Percentiles rank a stretch among this genome's conserved stretches.
Conservation (phyloP, 2,329 filamentous ascomycete genomes). For the Ciborinia camelliae region DNA sequence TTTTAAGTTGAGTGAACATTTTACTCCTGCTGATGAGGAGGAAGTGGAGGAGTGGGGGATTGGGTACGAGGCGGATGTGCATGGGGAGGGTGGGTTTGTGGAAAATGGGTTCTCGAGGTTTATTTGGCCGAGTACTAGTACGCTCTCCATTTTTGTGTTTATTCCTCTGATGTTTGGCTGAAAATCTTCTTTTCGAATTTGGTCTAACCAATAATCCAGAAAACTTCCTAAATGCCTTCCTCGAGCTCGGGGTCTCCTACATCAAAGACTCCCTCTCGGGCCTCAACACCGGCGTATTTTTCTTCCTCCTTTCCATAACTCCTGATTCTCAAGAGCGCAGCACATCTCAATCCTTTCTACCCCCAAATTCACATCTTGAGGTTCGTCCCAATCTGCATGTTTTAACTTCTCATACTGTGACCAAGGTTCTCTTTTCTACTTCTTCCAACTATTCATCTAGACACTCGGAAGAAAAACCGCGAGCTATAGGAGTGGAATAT, state of each 20-base stretch:
- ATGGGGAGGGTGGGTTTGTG: conserved; percentile 4
- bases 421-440: neutral
- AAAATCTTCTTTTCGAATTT: conserved; percentile 37
- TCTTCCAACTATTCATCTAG: neutral
- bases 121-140: conserved; percentile 16
- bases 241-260: conserved; percentile 40
- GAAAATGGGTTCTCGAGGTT: conserved; percentile 6
- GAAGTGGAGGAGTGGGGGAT: conserved; percentile 6
- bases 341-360: conserved; percentile 9
- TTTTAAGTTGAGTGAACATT: conserved; percentile 35
- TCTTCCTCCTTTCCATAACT: neutral
- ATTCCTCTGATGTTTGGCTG: conserved; percentile 32
- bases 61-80: conserved; percentile 29
- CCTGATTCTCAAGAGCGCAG: neutral
- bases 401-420: conserved; percentile 7
- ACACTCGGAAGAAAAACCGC: neutral
- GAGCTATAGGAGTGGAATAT: neutral
- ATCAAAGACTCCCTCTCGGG: conserved; percentile 35
- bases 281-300: neutral
- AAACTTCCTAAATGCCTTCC: conserved; percentile 40
- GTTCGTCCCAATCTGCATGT: conserved; percentile 9
- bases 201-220: conserved; percentile 29
- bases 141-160: neutral
- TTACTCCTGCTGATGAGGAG: neutral
- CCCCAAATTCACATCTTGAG: neutral